Evolutionary conservation across 805 yeast genomes (phyloP).

Genomic region (Metschnikowia dekortorum): DNA sequence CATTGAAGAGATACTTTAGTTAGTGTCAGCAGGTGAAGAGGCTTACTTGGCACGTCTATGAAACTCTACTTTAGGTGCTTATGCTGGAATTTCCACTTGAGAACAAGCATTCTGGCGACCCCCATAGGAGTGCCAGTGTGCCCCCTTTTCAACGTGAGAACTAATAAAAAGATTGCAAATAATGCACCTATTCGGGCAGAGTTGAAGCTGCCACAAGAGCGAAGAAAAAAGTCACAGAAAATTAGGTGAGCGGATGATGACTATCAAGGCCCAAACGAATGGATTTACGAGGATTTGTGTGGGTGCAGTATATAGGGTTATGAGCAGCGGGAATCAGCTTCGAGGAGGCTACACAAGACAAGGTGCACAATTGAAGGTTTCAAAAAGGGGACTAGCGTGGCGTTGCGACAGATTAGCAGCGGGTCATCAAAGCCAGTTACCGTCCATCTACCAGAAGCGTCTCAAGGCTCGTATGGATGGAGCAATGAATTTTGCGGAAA

Average conservation of each 20-base stretch:
- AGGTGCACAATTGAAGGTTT: conserved; percentile 51
- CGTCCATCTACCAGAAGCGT: conserved; percentile 61
- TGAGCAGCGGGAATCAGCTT: conserved; percentile 68
- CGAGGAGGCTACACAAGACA: conserved; percentile 65
- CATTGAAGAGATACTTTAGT: conserved; percentile 7
- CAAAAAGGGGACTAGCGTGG: conserved; percentile 75
- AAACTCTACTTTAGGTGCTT: conserved; percentile 63
- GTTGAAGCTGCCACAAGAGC: conserved; percentile 71
- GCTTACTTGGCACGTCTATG: conserved; percentile 58
- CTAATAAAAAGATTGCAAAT: conserved; percentile 85
- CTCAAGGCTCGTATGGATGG: conserved; percentile 76
- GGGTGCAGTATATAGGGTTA: conserved; percentile 89
- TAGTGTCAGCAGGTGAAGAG: conserved; percentile 41
- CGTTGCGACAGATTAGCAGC: conserved; percentile 77
- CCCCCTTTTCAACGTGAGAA: conserved; percentile 67
- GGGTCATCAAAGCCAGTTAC: conserved; percentile 67
- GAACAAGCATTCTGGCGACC: conserved; percentile 65
- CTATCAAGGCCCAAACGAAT: conserved; percentile 59
- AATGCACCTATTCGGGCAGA: conserved; percentile 72
- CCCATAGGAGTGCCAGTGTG: conserved; percentile 71
- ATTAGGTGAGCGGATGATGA: conserved; percentile 57
- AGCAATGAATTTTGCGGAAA: conserved; percentile 73
- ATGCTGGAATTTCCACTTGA: conserved; percentile 57
- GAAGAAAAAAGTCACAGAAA: conserved; percentile 56
- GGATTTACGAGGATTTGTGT: conserved; percentile 78